Evolutionary conservation across 2,329 filamentous ascomycete genomes (phyloP), one percentile per base, ranked within the genome.

Genomic region (Alternaria brassicicola): DNA sequence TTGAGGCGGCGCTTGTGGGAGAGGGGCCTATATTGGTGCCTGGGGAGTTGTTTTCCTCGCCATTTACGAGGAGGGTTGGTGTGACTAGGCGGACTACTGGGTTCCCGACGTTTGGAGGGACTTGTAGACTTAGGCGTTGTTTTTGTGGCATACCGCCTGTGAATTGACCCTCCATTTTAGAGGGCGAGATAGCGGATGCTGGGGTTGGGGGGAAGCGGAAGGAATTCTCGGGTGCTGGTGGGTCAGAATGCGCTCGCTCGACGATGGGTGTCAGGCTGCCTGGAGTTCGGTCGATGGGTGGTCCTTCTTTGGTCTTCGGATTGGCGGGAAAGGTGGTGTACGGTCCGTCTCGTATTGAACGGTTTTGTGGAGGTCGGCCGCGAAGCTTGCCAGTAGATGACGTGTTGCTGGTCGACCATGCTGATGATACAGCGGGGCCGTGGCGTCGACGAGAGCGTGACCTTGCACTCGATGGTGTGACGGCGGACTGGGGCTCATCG

Each of bases 391-490:
- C 88, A 4, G 83, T 86, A 1, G 85, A 80, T 12, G 87, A 82
- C 36, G 83, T 81, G 15, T 85, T 85, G 57, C 84, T 86, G 62
- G 87, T 87, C 54, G 89, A 87, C 93, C 93, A 97, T 1, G 93
- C 93, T 9, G 93, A 97, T 1, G 93, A 97, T 0, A 97, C 92
- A 6, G 91, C 92, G 0, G 92, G 90, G 0, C 93, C 93, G 73
- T 96, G 90, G 4, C 91, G 86, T 54, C 89, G 83, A 53, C 85
- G 77, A 6, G 82, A 76, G 57, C 85, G 77, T 62, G 83, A 88
- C 33, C 77, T 76, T 12, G 77, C 71, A 45, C 75, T 74, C 51
- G 85, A 86, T 1, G 89, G 87, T 4, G 89, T 90, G n/a, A 91
- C 82, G 3, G 91, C 90, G 1, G 92, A 93, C 47, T 84, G 87